Conservation (phyloP, 2,329 filamentous ascomycete genomes). For the Ceratocystis lukuohia region DNA sequence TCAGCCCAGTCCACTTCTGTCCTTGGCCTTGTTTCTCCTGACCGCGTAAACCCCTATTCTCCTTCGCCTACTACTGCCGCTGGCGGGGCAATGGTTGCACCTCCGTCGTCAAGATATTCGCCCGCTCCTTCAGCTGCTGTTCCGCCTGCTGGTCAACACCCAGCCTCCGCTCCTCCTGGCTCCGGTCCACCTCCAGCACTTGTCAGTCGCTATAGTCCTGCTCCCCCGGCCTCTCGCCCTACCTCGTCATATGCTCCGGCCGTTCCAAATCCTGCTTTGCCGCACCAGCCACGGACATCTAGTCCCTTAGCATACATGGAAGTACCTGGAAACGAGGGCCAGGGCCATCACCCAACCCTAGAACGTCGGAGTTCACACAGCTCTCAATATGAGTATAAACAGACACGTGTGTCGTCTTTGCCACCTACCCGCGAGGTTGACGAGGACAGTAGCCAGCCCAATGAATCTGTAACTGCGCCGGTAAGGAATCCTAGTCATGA, state of each 20-base stretch:
- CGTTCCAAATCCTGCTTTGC: constrained; percentile 34
- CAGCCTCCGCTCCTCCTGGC: constrained; percentile 26
- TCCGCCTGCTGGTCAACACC: constrained; percentile 22
- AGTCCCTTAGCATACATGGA: constrained; percentile 54
- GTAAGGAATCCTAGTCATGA: constrained; percentile 23
- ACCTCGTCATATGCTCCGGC: constrained; percentile 32
- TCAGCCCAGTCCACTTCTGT: constrained; percentile 13
- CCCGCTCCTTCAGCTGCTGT: constrained; percentile 36
- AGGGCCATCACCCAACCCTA: constrained; percentile 28
- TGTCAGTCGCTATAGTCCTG: constrained; percentile 40
- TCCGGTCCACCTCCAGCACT: constrained; percentile 22
- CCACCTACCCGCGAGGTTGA: constrained; percentile 50
- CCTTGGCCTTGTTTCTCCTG: constrained; percentile 38
- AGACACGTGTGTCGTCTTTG: constrained; percentile 43
- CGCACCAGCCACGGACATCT: constrained; percentile 50
- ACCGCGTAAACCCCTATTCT: constrained; percentile 42
- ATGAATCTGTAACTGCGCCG: constrained; percentile 20
- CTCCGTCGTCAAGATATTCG: constrained; percentile 43
- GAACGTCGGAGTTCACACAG: constrained; percentile 32
- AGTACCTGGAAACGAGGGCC: constrained; percentile 32
- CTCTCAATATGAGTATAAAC: constrained; percentile 38
- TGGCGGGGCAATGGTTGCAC: constrained; percentile 26
- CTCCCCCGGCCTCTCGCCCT: constrained; percentile 31
- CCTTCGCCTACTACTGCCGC: background rate
- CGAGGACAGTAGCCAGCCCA: constrained; percentile 29